Percentiles rank a stretch among this genome's conserved stretches.
Evolutionary conservation across 306 rosid genomes (phyloP).

Genomic region (Quercus agrifolia): DNA sequence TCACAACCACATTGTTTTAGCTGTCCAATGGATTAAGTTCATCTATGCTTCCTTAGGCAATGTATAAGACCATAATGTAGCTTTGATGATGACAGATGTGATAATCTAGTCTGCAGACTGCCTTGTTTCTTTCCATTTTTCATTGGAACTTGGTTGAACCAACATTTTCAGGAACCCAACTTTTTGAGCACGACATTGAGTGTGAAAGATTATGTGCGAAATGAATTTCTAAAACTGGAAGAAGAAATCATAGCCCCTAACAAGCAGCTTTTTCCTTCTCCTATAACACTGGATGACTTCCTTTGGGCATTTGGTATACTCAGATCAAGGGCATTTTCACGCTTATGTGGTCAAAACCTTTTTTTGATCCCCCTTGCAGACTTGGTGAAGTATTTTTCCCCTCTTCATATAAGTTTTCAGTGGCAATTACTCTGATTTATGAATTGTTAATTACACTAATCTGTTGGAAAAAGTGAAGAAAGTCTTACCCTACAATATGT

Average conservation of each 20-base stretch:
- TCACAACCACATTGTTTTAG: not conserved
- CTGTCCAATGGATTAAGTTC: not conserved
- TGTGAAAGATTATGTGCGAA: slow-evolving; percentile 81
- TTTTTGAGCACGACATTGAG: slow-evolving; percentile 70
- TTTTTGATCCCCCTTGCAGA: slow-evolving; percentile 85
- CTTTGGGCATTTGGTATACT: slow-evolving; percentile 96
- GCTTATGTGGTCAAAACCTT: slow-evolving; percentile 78
- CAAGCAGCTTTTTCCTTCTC: slow-evolving; percentile 70
- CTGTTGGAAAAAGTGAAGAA: not conserved
- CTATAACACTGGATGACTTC: slow-evolving; percentile 84
- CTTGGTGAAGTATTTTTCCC: slow-evolving; percentile 54
- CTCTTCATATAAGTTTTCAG: slow-evolving; percentile 7
- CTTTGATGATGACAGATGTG: not conserved
- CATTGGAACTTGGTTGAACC: slow-evolving; percentile 17
- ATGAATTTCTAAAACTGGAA: slow-evolving; percentile 67
- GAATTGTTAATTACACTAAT: not conserved
- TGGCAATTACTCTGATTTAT: not conserved
- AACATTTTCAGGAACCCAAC: slow-evolving; percentile 77
- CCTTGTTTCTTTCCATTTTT: slow-evolving; percentile 2
- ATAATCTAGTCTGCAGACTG: not conserved
- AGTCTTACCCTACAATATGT: not conserved
- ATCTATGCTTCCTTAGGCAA: not conserved
- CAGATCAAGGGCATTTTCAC: slow-evolving; percentile 92
- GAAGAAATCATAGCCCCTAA: slow-evolving; percentile 71
- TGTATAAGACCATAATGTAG: not conserved